Evolutionary conservation across 371 early-diverging fungal genomes (phyloP), one percentile per base, ranked within the genome.

Genomic region (Mortierella sp.): DNA sequence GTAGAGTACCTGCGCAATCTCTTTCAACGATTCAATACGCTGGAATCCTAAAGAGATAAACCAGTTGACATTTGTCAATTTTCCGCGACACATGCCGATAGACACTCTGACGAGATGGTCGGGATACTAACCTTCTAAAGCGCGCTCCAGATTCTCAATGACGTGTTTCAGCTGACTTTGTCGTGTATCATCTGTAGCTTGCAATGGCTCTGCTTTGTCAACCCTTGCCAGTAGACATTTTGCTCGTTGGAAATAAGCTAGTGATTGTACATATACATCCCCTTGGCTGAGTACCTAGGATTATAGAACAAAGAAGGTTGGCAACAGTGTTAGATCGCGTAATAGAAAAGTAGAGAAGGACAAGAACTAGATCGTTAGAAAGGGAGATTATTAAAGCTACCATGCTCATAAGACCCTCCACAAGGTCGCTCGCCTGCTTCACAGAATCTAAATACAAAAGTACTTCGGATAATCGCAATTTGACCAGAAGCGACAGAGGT

Each of bases 401-500:
- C 74, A 49, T 66, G 16, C 68, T 35, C 68, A 72, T 68, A 26
- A 80, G 37, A 52, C 66, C 52, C 10, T 80, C 72, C 37, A 80
- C 65, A 12, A 80, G 65, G 24, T 64, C 54, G 32, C 35, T 68
- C 12, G 80, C 80, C 8, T 71, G 72, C 6, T 61, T 57, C 20
- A 68, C 57, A 24, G 69, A 59, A 18, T 72, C 69, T 37, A 80
- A 47, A 26, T 64, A 59, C 12, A 80, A n/a, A 47, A 75, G 43
- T 5, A 63, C 66, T 12, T 80, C 80, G 12, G 75, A 72, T 35
- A 80, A 24, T 1, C 80, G 67, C 18, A 80, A 51, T 26, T 71
- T 80, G 47, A 74, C 72, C 9, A 80, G 30, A 14, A 70, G 68
- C 14, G 60, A 51, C n/a, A 80, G n/a, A n/a, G 80, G 72, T n/a